Evolutionary conservation across 345 rosid species (phyloP), one percentile per base, ranked within the genome.

Genomic region (Turritis glabra): DNA sequence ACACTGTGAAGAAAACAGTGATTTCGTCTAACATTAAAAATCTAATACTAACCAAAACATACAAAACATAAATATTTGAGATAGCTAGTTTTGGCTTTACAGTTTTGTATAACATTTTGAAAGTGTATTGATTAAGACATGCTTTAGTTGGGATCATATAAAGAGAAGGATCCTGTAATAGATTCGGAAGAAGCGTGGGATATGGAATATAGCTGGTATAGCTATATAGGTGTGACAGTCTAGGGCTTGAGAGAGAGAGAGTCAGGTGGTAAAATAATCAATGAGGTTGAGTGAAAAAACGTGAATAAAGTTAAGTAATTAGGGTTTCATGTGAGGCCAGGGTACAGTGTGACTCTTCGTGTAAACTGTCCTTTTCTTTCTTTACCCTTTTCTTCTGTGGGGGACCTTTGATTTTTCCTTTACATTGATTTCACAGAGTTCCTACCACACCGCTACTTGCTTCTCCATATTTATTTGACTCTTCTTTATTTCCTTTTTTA

Each of bases 331-430:
- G 79, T 69, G 74, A 69, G 26, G 64, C 15, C 22, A 41, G 56
- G 43, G 75, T 61, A 69, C 75, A 76, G 70, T 76, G 21, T 32
- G 40, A 41, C 51, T 69, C 79, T 76, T 76, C 79, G 79, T 76
- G 79, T 76, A 62, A 76, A 61, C 79, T 76, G 79, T 76, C 79
- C 64, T 76, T 76, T 35, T 76, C 75, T 61, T 43, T 37, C 32
- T 74, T 55, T 67, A 15, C 60, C 9, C 7, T 33, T 12, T 25
- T 29, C 5, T 67, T 0, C 1, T 62, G 71, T 62, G 65, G 71
- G 79, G 79, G 79, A 60, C 74, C 69, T 57, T 67, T 64, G 7
- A 52, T 35, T 40, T 47, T 50, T 19, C 22, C 17, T 27, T 52
- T 62, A 40, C 71, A 69, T 76, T 76, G 64, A 67, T 61, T 65